Evolutionary conservation across 768 basidiomycete genomes (phyloP), one percentile per base, ranked within the genome.

Genomic region (Termitomyces sp.): DNA sequence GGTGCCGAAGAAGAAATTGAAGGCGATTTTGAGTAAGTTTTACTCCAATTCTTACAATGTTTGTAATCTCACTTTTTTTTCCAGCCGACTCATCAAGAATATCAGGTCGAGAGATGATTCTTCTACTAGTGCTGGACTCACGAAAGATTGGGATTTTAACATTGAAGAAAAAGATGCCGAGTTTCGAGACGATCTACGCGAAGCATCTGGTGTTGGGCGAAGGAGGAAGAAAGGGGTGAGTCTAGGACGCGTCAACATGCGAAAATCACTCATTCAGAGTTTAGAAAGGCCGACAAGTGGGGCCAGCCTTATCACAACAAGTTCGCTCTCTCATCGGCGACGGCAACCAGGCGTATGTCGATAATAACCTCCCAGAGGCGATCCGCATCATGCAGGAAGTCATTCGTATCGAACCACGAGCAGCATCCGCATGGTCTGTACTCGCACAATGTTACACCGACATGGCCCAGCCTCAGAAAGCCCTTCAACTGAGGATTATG

Each of bases 351-450:
- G 89, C 89, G 2, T 97, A 92, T 70, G 83, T 95, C 50, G 84
- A 88, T 64, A 82, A 76, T 59, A 73, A 92, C 55, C 73, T 86
- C 9, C 72, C 78, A 2, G 80, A 88, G 63, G 88, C 93, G 1
- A 85, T 93, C 36, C 82, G 85, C 20, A 80, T 88, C 26, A 91
- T 95, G 83, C 87, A 89, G 68, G 93, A 98, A 67, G 91, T 97
- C 62, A 93, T 99, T 54, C 85, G 93, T 9, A 92, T 95, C 56
- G 96, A 99, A 68, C 93, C 95, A 2, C 84, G 90, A 18, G 89
- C 93, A 1, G 77, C 81, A 0, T 74, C 84, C 2, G 91, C 94
- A 1, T 99, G 95, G 95, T 84, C 86, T 8, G 91, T 94, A 0
- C 82, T 98, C 6, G 93, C 91, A 2, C 84, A 88, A 62, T 92